phyloP scores from a whole-genome alignment of 1,284 basidiomycete species.

The Trichosporon coremiiforme region DNA sequence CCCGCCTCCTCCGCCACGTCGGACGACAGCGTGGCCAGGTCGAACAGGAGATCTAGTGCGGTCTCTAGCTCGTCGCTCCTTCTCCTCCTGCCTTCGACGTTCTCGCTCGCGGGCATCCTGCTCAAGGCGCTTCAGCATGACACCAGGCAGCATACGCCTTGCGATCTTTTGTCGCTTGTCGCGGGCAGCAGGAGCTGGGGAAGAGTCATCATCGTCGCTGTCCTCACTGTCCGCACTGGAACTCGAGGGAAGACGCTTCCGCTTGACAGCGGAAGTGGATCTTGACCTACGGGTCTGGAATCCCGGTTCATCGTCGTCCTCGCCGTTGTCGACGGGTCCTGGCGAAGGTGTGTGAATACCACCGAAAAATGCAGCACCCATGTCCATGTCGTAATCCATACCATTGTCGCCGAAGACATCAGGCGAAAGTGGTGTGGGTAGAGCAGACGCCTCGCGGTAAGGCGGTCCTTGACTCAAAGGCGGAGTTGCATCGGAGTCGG shows the following conservation, averaged over 20 bases:
- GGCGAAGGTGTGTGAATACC: neutral
- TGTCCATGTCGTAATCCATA: slow-evolving; percentile 8
- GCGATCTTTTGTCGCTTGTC: slow-evolving; percentile 46
- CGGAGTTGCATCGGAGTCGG: slow-evolving; percentile 1
- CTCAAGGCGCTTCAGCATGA: slow-evolving; percentile 44
- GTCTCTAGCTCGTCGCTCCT: slow-evolving; percentile 15
- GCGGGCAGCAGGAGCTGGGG: neutral
- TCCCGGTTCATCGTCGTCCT: slow-evolving; percentile 15
- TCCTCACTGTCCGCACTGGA: slow-evolving; percentile 21
- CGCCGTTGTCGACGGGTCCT: neutral
- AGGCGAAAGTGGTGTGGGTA: neutral
- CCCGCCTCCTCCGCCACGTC: slow-evolving; percentile 31
- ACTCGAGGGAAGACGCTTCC: slow-evolving; percentile 20
- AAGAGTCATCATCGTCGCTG: slow-evolving; percentile 2
- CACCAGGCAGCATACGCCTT: slow-evolving; percentile 48
- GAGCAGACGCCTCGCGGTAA: neutral
- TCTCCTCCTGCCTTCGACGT: neutral
- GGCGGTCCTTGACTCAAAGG: neutral
- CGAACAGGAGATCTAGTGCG: slow-evolving; percentile 34
- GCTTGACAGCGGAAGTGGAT: neutral
- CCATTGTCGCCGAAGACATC: neutral
- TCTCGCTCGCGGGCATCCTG: slow-evolving; percentile 9
- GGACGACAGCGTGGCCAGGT: slow-evolving; percentile 45
- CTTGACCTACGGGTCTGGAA: neutral
- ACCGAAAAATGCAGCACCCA: slow-evolving; percentile 11